Evolutionary conservation across 2,329 filamentous ascomycete species (phyloP).

Genomic region (Xylaria sp.): DNA sequence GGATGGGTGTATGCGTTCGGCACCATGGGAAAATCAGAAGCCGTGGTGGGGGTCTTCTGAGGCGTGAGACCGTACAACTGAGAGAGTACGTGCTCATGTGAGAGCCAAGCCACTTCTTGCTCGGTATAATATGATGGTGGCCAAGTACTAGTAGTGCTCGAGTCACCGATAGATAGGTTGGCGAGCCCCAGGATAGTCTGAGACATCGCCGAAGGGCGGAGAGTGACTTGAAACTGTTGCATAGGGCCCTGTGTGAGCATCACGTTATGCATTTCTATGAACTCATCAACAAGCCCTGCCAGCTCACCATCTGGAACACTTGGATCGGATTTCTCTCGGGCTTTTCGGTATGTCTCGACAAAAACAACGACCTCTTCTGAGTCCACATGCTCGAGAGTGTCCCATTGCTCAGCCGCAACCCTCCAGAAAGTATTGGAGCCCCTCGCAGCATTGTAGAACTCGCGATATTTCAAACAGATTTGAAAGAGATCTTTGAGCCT

Average conservation of each 20-base stretch:
- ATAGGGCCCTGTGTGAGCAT: neutral
- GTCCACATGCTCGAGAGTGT: neutral
- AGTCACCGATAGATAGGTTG: neutral
- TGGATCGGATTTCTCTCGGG: constrained; percentile 12
- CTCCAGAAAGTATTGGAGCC: constrained; percentile 17
- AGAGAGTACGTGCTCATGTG: constrained; percentile 12
- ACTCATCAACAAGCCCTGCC: constrained; percentile 2
- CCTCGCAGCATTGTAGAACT: constrained; percentile 4
- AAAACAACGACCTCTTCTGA: constrained; percentile 7
- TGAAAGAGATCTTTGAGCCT: constrained; percentile 15
- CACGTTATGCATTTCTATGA: constrained; percentile 9
- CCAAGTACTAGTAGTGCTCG: neutral
- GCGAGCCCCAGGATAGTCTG: neutral
- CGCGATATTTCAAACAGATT: constrained; percentile 6
- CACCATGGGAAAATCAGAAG: neutral
- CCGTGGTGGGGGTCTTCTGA: neutral
- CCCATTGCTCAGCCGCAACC: constrained; percentile 24
- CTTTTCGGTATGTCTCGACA: neutral
- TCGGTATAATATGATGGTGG: constrained; percentile 13
- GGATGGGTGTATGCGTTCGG: constrained; percentile 20
- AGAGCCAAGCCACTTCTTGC: constrained; percentile 25
- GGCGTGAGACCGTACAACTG: constrained; percentile 20
- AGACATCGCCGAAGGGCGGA: neutral
- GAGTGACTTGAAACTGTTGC: neutral
- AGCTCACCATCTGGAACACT: neutral